Evolutionary conservation across 305 asterid genomes (phyloP).

Genomic region (Fraxinus latifolia): DNA sequence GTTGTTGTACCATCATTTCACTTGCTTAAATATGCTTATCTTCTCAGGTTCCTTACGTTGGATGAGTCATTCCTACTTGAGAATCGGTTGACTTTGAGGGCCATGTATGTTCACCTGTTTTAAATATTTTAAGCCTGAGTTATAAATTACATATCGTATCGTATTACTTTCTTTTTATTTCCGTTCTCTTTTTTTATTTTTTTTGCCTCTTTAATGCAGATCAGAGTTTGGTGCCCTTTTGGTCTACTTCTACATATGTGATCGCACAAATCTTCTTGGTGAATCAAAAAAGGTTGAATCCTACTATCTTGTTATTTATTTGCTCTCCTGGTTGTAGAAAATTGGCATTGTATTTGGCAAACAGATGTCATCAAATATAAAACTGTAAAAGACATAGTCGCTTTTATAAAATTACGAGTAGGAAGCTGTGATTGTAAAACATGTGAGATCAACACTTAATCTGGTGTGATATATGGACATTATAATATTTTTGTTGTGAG

Average conservation of each 20-base stretch:
- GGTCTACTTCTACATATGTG: constrained; percentile 69
- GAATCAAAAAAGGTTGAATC: constrained; percentile 67
- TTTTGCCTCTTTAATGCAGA: constrained; percentile 36
- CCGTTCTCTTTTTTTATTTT: not conserved
- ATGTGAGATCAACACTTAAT: not conserved
- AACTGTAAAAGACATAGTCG: not conserved
- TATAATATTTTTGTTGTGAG: not conserved
- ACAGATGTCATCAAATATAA: not conserved
- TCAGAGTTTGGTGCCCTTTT: constrained; percentile 85
- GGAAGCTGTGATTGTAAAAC: not conserved
- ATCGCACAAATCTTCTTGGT: constrained; percentile 79
- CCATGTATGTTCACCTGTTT: constrained; percentile 53
- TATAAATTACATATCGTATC: not conserved
- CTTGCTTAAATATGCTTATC: constrained; percentile 18
- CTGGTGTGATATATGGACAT: not conserved
- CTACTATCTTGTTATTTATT: not conserved
- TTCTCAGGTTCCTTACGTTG: constrained; percentile 66
- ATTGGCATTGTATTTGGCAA: not conserved
- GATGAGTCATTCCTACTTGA: constrained; percentile 77
- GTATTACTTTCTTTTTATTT: constrained; percentile 14
- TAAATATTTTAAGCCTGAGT: not conserved
- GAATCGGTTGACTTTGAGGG: constrained; percentile 70
- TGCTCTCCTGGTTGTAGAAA: not conserved
- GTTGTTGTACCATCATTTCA: constrained; percentile 5
- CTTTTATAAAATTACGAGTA: not conserved